Percentiles rank a stretch among this genome's conserved stretches.
Evolutionary conservation across 257 asterid genomes (phyloP).

Genomic region (Oldenlandia corymbosa): DNA sequence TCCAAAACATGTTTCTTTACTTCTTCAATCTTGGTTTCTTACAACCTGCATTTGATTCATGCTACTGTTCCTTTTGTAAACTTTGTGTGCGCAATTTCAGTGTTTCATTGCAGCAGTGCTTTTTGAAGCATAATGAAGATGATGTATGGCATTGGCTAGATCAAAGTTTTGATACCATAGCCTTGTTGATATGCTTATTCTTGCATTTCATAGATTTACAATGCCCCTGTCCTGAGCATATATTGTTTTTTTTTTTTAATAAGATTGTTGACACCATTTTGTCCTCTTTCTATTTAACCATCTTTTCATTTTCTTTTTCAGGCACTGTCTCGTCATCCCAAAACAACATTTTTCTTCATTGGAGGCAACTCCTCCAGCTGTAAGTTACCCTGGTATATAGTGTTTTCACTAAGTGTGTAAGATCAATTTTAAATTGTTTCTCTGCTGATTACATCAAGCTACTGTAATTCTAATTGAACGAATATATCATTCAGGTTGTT

Average conservation of each 20-base stretch:
- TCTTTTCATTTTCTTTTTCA: slow-evolving; percentile 17
- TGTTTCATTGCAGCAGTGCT: neutral
- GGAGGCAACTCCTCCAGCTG: slow-evolving; percentile 83
- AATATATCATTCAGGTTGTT: slow-evolving; percentile 46
- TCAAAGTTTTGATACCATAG: neutral
- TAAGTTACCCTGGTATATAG: slow-evolving; percentile 32
- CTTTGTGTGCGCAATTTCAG: neutral
- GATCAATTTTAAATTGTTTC: no score
- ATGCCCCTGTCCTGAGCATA: neutral
- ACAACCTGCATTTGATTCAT: neutral
- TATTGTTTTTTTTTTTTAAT: neutral
- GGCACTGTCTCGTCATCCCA: slow-evolving; percentile 92
- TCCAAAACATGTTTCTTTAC: neutral
- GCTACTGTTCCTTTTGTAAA: neutral
- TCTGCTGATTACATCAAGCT: no score
- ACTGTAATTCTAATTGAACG: slow-evolving; percentile 15
- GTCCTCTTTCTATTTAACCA: neutral
- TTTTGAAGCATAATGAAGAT: neutral
- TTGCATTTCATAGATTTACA: neutral
- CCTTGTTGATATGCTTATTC: neutral
- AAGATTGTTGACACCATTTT: neutral
- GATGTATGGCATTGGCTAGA: neutral
- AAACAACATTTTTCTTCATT: slow-evolving; percentile 77
- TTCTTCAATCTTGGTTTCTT: neutral
- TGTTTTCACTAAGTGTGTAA: neutral